Conservation (phyloP, 2,329 filamentous ascomycete species). For the Helminthosporium solani region DNA sequence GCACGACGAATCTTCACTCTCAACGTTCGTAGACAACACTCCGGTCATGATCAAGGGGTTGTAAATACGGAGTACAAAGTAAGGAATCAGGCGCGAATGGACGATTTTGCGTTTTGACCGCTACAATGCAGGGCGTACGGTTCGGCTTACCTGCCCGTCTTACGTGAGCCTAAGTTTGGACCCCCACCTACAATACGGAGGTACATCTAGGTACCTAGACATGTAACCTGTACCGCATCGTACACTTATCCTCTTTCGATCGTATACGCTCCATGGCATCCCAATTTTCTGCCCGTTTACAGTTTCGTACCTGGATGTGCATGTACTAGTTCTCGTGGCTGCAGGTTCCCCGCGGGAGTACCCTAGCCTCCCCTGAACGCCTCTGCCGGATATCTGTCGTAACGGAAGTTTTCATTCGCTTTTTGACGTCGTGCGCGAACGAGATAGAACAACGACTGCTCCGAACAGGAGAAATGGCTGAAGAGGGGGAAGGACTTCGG, state of each 20-base stretch:
- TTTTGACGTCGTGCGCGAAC: not conserved
- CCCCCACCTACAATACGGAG: not conserved
- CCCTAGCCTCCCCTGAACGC: not conserved
- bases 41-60: no score
- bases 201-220: no score
- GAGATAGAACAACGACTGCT: not conserved
- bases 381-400: not conserved
- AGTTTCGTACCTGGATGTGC: not conserved
- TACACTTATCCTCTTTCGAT: not conserved
- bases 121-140: no score
- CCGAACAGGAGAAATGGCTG: not conserved
- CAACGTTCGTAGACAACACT: no score
- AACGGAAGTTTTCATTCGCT: not conserved
- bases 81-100: no score
- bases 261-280: not conserved
- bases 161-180: not conserved
- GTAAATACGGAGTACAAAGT: no score
- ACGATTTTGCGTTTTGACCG: no score
- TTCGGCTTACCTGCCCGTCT: no score
- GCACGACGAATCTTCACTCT: no score
- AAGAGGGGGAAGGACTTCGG: not conserved
- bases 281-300: not conserved
- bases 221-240: not conserved
- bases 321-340: not conserved
- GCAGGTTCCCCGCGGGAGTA: not conserved